These are phyloP conservation scores for Fagus sylvatica DNA, from an alignment of 306 rosid genomes.

Conservation along the genomic window DNA sequence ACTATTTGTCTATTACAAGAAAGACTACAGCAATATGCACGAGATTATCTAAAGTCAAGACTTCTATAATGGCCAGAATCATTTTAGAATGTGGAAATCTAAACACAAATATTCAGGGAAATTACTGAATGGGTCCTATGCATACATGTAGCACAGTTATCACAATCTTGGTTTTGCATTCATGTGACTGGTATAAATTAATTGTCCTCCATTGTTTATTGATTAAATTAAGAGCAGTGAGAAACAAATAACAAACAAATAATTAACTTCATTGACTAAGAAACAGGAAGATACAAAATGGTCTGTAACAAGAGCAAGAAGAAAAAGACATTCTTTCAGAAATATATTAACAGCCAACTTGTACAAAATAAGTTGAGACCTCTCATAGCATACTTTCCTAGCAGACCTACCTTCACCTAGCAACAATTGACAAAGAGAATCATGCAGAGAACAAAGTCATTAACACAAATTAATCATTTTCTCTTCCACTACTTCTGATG, in stretches of 20 bases:
- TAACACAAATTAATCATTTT: conserved; percentile 26
- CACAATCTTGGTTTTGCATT: too few species aligned
- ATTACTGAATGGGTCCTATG: too few species aligned
- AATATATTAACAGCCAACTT: conserved; percentile 20
- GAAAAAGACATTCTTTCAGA: conserved; percentile 13
- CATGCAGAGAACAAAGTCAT: conserved; percentile 22
- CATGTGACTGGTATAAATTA: not conserved
- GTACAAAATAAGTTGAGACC: not conserved
- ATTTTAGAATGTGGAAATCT: not conserved
- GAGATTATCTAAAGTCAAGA: not conserved
- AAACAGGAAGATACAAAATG: conserved; percentile 11
- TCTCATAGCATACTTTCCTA: conserved; percentile 16
- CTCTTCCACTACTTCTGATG: conserved; percentile 24
- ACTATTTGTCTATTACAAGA: not conserved
- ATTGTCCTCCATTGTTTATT: not conserved
- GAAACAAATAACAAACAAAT: conserved; percentile 20
- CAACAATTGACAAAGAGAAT: conserved; percentile 19
- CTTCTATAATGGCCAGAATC: not conserved
- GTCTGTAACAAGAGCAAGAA: conserved; percentile 12
- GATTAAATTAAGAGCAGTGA: not conserved
- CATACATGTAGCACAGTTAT: too few species aligned
- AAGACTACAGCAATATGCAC: not conserved
- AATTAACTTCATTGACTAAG: conserved; percentile 5
- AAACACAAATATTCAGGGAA: not conserved
- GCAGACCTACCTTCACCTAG: conserved; percentile 24